These are phyloP conservation scores for Sphagnum contortum DNA, from an alignment of 225 moss, liverwort and hornwort genomes.

Conservation along the genomic window DNA sequence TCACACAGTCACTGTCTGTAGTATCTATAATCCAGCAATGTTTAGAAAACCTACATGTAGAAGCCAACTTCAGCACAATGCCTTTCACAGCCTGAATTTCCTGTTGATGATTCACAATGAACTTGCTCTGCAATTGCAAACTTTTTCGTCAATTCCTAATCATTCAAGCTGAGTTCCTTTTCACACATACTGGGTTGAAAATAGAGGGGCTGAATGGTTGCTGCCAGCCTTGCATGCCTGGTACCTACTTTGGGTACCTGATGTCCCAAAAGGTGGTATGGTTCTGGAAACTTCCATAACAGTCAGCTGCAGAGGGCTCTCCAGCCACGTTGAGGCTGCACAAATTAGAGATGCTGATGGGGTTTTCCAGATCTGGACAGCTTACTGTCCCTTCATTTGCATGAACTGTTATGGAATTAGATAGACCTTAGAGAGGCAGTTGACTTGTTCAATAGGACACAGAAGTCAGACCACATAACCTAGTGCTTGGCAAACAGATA, in stretches of 20 bases:
- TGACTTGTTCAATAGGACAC: no score
- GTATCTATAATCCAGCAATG: neutral
- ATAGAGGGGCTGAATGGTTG: no score
- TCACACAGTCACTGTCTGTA: neutral
- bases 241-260: neutral
- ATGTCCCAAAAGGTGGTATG: neutral
- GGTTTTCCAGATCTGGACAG: no score
- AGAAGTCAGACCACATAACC: no score
- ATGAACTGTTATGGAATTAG: no score
- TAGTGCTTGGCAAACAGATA: no score
- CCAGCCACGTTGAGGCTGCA: no score
- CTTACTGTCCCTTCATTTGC: no score
- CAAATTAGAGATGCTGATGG: no score
- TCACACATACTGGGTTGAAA: no score
- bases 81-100: conserved; percentile 70
- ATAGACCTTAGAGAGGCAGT: no score
- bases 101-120: conserved; percentile 68
- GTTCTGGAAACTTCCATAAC: neutral
- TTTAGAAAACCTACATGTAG: conserved; percentile 20
- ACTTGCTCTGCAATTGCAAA: conserved; percentile 59
- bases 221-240: neutral
- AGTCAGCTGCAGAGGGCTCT: neutral
- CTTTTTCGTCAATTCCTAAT: conserved; percentile 2
- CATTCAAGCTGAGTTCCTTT: neutral
- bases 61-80: conserved; percentile 49